A percentile compares a stretch with the other conserved stretches of the same genome.
These are phyloP conservation scores for Larix kaempferi DNA, from an alignment of 75 land plant species.

Conservation along the genomic window DNA sequence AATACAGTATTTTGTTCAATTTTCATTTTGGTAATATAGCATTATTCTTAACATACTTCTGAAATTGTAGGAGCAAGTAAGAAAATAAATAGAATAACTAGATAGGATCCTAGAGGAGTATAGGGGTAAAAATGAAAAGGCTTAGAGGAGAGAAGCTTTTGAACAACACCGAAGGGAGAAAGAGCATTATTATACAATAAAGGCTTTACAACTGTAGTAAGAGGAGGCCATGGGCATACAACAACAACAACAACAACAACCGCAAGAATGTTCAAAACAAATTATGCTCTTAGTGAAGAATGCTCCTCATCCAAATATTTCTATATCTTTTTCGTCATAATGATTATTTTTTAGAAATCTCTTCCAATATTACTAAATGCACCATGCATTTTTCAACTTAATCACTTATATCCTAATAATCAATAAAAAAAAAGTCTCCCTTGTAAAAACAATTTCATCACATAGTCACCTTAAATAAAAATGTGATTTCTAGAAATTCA, in stretches of 20 bases:
- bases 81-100: conserved; percentile 76
- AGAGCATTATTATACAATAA: conserved; percentile 79
- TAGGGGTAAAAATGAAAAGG: conserved; percentile 66
- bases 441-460: too few relatives aligned
- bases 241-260: too few relatives aligned
- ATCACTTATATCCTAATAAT: too few relatives aligned
- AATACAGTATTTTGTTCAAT: too few relatives aligned
- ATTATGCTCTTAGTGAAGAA: conserved; percentile 59
- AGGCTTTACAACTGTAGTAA: conserved; percentile 72
- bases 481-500: too few relatives aligned
- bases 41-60: too few relatives aligned
- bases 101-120: conserved; percentile 91
- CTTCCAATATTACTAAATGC: too few relatives aligned
- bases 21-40: too few relatives aligned
- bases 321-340: conserved; percentile 48
- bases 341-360: conserved; percentile 1
- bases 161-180: conserved; percentile 82
- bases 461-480: too few relatives aligned
- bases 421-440: too few relatives aligned
- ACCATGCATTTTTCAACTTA: too few relatives aligned
- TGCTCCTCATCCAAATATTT: conserved; percentile 61
- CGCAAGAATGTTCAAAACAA: conserved; percentile 47
- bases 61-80: conserved; percentile 69
- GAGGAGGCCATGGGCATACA: too few relatives aligned
- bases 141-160: conserved; percentile 67